Base-by-base conservation (phyloP, 345 rosid species). In the Gossypium sturtianum region DNA sequence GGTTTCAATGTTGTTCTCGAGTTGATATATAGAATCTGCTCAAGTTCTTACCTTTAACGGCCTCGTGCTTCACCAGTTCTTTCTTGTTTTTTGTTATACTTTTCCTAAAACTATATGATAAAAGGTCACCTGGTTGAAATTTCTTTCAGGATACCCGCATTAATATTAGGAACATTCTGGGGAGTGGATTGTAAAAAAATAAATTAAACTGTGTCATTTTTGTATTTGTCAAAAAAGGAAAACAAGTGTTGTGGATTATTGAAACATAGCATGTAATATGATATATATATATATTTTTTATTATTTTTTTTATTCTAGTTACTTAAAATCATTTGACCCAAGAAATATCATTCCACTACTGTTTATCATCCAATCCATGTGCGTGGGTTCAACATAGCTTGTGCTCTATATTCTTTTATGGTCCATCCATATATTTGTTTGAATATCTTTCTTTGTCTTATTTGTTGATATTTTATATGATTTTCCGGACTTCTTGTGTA, bases 101-200 rank as follows among this genome's bases (percentile, higher is more conserved):
- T 61, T 29, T 29, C 66, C 20, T 61, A 15, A 27, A 47, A 27
- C 16, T 61, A 27, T 29, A 61, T 17, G 23, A 27, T 29, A 34
- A 29, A 20, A 10, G 17, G 66, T 15, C 19, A 47, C 13, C 43
- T 9, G 22, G 22, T 60, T 27, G 43, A 60, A 34, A 34, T 34
- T 64, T 20, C 48, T 38, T 44, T 23, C 70, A 45, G 70, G 53
- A 44, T 66, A 44, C 34, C 53, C n/a, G 23, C 52, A 66, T 13
- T 12, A 65, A 45, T 44, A 20, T 66, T 66, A 66, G 34, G 53
- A 66, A 52, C 70, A 20, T 66, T 66, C 38, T 45, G 70, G 54
- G 22, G 70, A 6, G 29, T 66, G 38, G 38, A 45, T 20, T 66
- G 70, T 44, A 41, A 44, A 44, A 44, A 66, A 61, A 1, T 0